Percentiles rank a stretch among this genome's conserved stretches.
These are phyloP conservation scores for Quercus agrifolia DNA, from an alignment of 306 rosid species.

Conservation along the genomic window DNA sequence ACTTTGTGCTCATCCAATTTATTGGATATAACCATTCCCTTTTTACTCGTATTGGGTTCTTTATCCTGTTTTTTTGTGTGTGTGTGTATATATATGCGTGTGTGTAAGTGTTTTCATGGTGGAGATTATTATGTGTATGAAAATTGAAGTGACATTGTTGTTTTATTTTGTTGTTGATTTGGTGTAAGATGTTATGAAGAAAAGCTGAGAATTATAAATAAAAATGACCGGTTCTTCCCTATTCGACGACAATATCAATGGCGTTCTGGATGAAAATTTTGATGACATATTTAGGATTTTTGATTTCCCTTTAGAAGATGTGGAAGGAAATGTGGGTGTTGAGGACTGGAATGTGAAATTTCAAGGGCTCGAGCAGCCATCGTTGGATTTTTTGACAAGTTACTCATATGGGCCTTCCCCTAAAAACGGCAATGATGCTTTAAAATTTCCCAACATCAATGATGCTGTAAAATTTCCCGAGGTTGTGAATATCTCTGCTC, in stretches of 20 bases:
- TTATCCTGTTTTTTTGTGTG: too few species aligned
- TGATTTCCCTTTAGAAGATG: slow-evolving; percentile 75
- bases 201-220: slow-evolving; percentile 34
- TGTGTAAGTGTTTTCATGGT: not conserved
- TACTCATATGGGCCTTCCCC: slow-evolving; percentile 27
- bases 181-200: not conserved
- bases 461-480: slow-evolving; percentile 27
- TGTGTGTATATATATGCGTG: too few species aligned
- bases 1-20: too few species aligned
- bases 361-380: slow-evolving; percentile 45
- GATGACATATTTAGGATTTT: slow-evolving; percentile 44
- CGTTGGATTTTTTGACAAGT: slow-evolving; percentile 40
- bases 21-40: too few species aligned
- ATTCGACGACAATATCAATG: slow-evolving; percentile 49
- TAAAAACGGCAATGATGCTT: slow-evolving; percentile 19
- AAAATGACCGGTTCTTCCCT: slow-evolving; percentile 56
- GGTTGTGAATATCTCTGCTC: slow-evolving; percentile 22
- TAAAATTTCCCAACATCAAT: slow-evolving; percentile 16
- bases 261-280: slow-evolving; percentile 42
- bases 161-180: slow-evolving; percentile 8
- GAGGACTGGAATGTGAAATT: slow-evolving; percentile 64
- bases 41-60: too few species aligned
- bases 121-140: not conserved
- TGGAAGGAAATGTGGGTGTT: slow-evolving; percentile 40
- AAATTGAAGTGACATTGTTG: slow-evolving; percentile 14